Conservation (phyloP, 768 basidiomycete species). For the Coprinopsis strossmayeri region DNA sequence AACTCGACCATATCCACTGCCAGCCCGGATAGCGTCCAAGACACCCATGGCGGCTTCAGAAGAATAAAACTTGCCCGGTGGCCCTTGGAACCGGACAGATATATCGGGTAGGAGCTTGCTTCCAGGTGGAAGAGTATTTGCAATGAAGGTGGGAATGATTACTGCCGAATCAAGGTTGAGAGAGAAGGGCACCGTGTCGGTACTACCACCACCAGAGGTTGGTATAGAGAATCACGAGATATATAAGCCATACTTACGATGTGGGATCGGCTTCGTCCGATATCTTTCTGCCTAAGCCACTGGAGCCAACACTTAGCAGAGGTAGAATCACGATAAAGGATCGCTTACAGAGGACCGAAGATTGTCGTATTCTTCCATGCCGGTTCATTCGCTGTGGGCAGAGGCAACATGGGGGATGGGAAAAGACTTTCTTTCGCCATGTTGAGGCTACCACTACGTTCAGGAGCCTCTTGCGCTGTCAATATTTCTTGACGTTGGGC, state of each 20-base stretch:
- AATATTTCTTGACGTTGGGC: background rate
- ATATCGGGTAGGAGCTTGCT: constrained; percentile 28
- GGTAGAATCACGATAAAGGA: constrained; percentile 1
- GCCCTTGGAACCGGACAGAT: constrained; percentile 31
- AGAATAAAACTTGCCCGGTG: constrained; percentile 58
- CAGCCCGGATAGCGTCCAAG: constrained; percentile 45
- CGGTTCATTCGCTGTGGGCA: constrained; percentile 2
- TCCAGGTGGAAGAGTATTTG: constrained; percentile 28
- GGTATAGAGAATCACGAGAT: background rate
- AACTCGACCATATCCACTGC: constrained; percentile 44
- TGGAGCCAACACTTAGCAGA: constrained; percentile 15
- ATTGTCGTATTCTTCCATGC: constrained; percentile 52
- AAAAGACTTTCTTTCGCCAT: constrained; percentile 24
- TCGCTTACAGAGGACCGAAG: constrained; percentile 57
- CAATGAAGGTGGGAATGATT: constrained; percentile 44
- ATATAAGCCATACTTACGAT: constrained; percentile 21
- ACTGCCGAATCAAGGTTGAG: constrained; percentile 44
- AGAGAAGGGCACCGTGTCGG: constrained; percentile 29
- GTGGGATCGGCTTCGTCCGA: constrained; percentile 10
- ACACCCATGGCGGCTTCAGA: constrained; percentile 39
- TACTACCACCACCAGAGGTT: constrained; percentile 14
- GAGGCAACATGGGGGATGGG: constrained; percentile 25
- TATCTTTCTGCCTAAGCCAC: constrained; percentile 26
- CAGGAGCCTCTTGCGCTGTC: background rate
- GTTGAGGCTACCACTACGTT: constrained; percentile 6